Conservation (phyloP, 495 filamentous ascomycete species). For the Penicillium flavigenum region DNA sequence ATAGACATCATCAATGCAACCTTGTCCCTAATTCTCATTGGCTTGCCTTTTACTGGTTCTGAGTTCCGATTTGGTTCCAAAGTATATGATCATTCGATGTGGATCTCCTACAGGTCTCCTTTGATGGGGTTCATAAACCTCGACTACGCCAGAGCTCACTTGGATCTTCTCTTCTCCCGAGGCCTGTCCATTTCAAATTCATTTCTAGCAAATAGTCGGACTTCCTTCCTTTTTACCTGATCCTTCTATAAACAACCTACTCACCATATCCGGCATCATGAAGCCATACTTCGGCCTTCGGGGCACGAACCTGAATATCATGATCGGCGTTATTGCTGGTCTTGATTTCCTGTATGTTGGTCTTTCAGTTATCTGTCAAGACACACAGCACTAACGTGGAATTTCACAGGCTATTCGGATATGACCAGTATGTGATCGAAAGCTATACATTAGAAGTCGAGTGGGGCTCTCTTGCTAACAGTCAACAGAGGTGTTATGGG, state of each 20-base stretch:
- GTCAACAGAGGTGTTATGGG: slow-evolving; percentile 52
- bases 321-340: slow-evolving; percentile 65
- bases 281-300: slow-evolving; percentile 59
- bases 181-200: slow-evolving; percentile 4
- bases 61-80: slow-evolving; percentile 6
- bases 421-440: slow-evolving; percentile 35
- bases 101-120: background rate
- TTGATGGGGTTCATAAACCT: slow-evolving; percentile 3
- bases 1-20: slow-evolving; percentile 17
- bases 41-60: slow-evolving; percentile 7
- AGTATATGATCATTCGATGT: slow-evolving; percentile 3
- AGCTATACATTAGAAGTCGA: background rate
- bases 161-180: slow-evolving; percentile 2
- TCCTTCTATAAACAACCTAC: background rate
- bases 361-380: background rate
- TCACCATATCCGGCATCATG: slow-evolving; percentile 18
- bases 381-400: slow-evolving; percentile 4
- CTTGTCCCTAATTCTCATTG: slow-evolving; percentile 13
- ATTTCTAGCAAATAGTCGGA: slow-evolving; percentile 8
- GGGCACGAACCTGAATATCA: slow-evolving; percentile 62
- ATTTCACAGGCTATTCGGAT: slow-evolving; percentile 33
- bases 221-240: background rate
- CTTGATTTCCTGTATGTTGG: slow-evolving; percentile 59
- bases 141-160: background rate
- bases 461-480: slow-evolving; percentile 13